Percentiles rank a stretch among this genome's conserved stretches.
Evolutionary conservation across 2,329 filamentous ascomycete species (phyloP).

Genomic region (Ilyonectria mors-panacis): DNA sequence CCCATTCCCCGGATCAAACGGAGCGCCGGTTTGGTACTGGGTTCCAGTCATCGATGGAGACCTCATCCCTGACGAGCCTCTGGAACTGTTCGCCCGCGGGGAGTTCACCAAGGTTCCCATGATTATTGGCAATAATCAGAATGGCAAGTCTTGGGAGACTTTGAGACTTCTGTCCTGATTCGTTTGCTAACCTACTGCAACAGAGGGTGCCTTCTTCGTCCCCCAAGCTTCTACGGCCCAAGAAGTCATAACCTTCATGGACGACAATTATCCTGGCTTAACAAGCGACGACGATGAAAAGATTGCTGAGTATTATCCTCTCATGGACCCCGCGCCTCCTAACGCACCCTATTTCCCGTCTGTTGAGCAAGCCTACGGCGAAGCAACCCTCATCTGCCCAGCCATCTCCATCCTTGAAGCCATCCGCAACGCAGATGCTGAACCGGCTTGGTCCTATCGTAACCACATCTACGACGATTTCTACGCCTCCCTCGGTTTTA

Average conservation of each 20-base stretch:
- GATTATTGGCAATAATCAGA: conserved; percentile 57
- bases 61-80: conserved; percentile 56
- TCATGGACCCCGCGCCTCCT: conserved; percentile 45
- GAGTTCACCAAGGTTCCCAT: conserved; percentile 58
- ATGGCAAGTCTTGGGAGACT: conserved; percentile 49
- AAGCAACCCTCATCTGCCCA: conserved; percentile 58
- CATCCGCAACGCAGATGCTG: conserved; percentile 17
- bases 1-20: conserved; percentile 54
- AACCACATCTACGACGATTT: conserved; percentile 59
- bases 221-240: conserved; percentile 49
- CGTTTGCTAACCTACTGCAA: conserved; percentile 37
- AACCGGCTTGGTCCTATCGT: conserved; percentile 58
- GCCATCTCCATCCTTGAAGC: conserved; percentile 44
- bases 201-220: conserved; percentile 60
- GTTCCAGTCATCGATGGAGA: conserved; percentile 62
- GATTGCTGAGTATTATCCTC: conserved; percentile 54
- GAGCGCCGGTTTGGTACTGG: conserved; percentile 60
- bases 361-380: conserved; percentile 55
- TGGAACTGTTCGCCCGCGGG: conserved; percentile 53
- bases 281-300: conserved; percentile 47
- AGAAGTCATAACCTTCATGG: conserved; percentile 55
- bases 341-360: conserved; percentile 58
- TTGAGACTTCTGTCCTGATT: conserved; percentile 25
- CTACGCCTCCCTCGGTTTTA: conserved; percentile 53
- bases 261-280: conserved; percentile 59